Evolutionary conservation across 768 basidiomycete species (phyloP).

Genomic region (Punctularia strigosozonata): DNA sequence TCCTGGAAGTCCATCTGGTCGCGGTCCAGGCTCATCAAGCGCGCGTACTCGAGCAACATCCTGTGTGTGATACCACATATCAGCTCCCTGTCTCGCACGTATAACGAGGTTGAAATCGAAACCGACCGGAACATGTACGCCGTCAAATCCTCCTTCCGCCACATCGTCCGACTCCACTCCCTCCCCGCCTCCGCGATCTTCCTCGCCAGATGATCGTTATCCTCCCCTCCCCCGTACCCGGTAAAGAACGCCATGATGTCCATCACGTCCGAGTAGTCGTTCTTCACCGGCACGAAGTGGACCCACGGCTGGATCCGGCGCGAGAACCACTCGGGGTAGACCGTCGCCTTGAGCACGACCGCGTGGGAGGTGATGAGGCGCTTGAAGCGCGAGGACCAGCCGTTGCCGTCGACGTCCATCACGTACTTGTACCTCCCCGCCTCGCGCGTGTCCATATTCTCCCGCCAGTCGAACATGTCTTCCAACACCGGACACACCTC

Average conservation of each 20-base stretch:
- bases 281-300: constrained; percentile 60
- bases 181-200: constrained; percentile 46
- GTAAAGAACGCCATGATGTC: constrained; percentile 68
- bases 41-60: constrained; percentile 41
- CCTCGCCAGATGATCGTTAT: constrained; percentile 46
- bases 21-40: constrained; percentile 36
- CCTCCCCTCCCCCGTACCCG: constrained; percentile 43
- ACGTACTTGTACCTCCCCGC: constrained; percentile 53
- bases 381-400: constrained; percentile 64
- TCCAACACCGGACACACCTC: constrained; percentile 32
- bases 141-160: constrained; percentile 48
- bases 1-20: too few relatives aligned
- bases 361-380: constrained; percentile 50
- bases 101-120: background rate
- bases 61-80: constrained; percentile 17
- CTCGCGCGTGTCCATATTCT: constrained; percentile 28
- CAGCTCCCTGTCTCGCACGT: background rate
- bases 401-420: constrained; percentile 52
- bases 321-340: constrained; percentile 59
- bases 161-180: constrained; percentile 44
- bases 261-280: constrained; percentile 56
- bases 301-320: constrained; percentile 57
- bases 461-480: constrained; percentile 37
- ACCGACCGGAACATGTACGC: constrained; percentile 48
- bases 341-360: constrained; percentile 55